These are phyloP conservation scores for Candida coquimbonensis DNA, from an alignment of 805 yeast species.

Conservation along the genomic window DNA sequence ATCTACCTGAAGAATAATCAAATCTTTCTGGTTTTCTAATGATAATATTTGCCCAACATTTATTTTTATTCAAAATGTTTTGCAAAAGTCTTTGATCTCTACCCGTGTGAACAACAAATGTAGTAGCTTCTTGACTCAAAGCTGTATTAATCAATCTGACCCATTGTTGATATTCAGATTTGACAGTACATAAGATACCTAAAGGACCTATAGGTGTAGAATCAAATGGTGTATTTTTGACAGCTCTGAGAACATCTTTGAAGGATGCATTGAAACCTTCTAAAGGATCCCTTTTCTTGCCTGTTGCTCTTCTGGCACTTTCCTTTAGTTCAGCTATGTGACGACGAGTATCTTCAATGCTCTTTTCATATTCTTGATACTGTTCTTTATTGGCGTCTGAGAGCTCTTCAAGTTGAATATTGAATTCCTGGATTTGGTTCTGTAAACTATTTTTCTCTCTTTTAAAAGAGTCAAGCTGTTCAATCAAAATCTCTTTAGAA, in stretches of 20 bases:
- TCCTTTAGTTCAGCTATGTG: conserved; percentile 3
- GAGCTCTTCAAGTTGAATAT: not conserved
- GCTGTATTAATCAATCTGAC: conserved; percentile 50
- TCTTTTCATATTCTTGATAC: conserved; percentile 1
- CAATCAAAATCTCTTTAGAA: conserved; percentile 14
- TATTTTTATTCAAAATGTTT: conserved; percentile 26
- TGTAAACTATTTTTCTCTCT: not conserved
- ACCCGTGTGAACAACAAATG: conserved; percentile 62
- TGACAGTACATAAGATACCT: conserved; percentile 55
- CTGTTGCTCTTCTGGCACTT: not conserved
- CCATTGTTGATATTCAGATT: conserved; percentile 49
- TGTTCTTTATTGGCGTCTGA: not conserved
- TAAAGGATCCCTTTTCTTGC: conserved; percentile 9
- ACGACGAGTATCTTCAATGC: conserved; percentile 7
- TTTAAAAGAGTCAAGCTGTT: conserved; percentile 6
- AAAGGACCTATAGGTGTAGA: conserved; percentile 73
- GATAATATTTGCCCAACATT: conserved; percentile 34
- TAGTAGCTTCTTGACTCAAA: conserved; percentile 42
- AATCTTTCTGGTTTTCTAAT: conserved; percentile 52
- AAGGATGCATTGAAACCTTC: not conserved
- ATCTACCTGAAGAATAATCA: conserved; percentile 40
- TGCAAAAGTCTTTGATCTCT: conserved; percentile 47
- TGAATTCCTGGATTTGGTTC: conserved; percentile 1
- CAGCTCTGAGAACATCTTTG: conserved; percentile 2
- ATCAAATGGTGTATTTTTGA: conserved; percentile 32